A percentile compares a stretch with the other conserved stretches of the same genome.
phyloP scores from a whole-genome alignment of 1,284 basidiomycete species.

The Leccinum pallidistipes region DNA sequence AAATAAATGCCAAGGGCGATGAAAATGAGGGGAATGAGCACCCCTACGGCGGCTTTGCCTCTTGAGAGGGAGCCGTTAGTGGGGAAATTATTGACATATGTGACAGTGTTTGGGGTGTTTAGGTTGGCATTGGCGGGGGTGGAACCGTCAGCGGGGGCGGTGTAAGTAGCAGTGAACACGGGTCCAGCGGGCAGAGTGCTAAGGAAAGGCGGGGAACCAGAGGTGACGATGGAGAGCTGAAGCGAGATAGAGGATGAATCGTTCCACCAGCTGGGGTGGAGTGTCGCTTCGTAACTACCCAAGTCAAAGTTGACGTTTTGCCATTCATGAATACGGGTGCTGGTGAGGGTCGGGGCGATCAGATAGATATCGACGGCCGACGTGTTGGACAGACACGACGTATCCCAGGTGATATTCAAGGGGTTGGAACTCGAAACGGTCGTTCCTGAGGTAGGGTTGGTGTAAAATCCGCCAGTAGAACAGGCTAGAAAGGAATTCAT shows the following conservation, averaged over 20 bases:
- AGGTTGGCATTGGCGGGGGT: conserved; percentile 43
- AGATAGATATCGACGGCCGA: conserved; percentile 72
- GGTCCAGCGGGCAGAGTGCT: conserved; percentile 67
- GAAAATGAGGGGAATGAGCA: conserved; percentile 71
- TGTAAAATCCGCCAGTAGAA: conserved; percentile 64
- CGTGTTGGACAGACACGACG: conserved; percentile 49
- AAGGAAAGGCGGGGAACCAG: conserved; percentile 55
- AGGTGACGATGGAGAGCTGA: conserved; percentile 66
- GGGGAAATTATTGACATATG: conserved; percentile 37
- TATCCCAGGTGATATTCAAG: conserved; percentile 74
- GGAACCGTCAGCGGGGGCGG: conserved; percentile 44
- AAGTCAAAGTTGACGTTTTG: conserved; percentile 52
- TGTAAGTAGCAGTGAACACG: conserved; percentile 67
- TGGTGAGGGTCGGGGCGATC: conserved; percentile 51
- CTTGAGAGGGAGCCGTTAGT: conserved; percentile 44
- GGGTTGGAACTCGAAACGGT: conserved; percentile 54
- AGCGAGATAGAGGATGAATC: conserved; percentile 53
- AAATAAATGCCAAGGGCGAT: conserved; percentile 46
- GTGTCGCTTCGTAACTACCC: conserved; percentile 54
- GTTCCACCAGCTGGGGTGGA: conserved; percentile 83
- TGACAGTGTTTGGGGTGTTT: conserved; percentile 38
- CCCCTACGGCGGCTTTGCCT: conserved; percentile 77
- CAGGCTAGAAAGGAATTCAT: conserved; percentile 42
- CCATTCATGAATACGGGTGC: conserved; percentile 64
- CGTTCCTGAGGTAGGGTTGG: conserved; percentile 54